Conservation (phyloP, 805 yeast genomes). For the Sugiyamaella valdiviana region DNA sequence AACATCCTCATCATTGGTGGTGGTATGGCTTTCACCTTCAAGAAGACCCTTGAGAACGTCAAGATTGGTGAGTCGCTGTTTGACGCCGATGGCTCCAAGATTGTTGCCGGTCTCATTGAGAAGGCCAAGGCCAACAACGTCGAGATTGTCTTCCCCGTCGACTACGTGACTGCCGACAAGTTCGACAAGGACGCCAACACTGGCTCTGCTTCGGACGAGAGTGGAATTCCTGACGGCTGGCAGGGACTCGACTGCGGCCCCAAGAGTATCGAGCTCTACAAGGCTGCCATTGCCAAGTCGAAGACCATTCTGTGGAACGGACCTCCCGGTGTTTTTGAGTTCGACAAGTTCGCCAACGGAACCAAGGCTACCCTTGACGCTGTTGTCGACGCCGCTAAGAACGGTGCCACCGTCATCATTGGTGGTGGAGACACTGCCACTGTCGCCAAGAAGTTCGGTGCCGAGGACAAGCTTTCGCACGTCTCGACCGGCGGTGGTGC, state of each 20-base stretch:
- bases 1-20: constrained; percentile 94
- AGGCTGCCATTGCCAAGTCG: constrained; percentile 79
- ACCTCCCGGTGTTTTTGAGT: constrained; percentile 99
- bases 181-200: constrained; percentile 87
- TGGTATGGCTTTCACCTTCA: constrained; percentile 99
- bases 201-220: constrained; percentile 76
- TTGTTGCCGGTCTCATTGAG: constrained; percentile 83
- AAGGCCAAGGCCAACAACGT: constrained; percentile 97
- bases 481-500: constrained; percentile 99
- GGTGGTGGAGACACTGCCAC: constrained; percentile 99
- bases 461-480: constrained; percentile 91
- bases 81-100: constrained; percentile 93
- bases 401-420: constrained; percentile 89
- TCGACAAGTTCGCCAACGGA: constrained; percentile 85
- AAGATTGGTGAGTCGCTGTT: constrained; percentile 86
- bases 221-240: constrained; percentile 93
- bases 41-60: constrained; percentile 81
- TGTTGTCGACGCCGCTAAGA: constrained; percentile 75
- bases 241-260: constrained; percentile 97
- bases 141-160: constrained; percentile 89
- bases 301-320: constrained; percentile 99
- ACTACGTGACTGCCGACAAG: constrained; percentile 91
- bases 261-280: constrained; percentile 73
- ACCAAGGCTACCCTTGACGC: constrained; percentile 87
- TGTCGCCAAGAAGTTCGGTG: constrained; percentile 95